These are phyloP conservation scores for Vitis labrusca DNA, from an alignment of 164 flowering plant species.

Conservation along the genomic window DNA sequence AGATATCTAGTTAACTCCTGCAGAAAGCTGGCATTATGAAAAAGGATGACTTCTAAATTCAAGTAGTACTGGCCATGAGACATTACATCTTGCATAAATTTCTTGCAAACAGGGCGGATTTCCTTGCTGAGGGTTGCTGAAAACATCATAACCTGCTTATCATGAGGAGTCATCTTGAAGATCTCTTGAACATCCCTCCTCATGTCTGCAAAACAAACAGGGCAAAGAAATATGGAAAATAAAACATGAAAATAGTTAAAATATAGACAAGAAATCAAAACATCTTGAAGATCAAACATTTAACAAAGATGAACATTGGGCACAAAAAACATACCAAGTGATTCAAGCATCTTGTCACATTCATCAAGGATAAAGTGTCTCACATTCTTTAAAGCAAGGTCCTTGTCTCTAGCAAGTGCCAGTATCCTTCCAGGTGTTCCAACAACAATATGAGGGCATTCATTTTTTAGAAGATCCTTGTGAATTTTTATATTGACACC, in stretches of 20 bases:
- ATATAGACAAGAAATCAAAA: neutral
- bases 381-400: slow-evolving; percentile 83
- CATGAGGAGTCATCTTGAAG: slow-evolving; percentile 98
- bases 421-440: slow-evolving; percentile 96
- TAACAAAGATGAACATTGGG: neutral
- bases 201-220: slow-evolving; percentile 63
- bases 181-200: slow-evolving; percentile 98
- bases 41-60: slow-evolving; percentile 46
- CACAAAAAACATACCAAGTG: slow-evolving; percentile 63
- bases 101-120: slow-evolving; percentile 99
- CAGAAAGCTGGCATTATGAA: slow-evolving; percentile 34
- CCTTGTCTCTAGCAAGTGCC: slow-evolving; percentile 90
- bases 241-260: neutral
- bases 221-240: neutral
- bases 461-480: slow-evolving; percentile 90
- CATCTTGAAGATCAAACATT: neutral
- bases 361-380: slow-evolving; percentile 98
- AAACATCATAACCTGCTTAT: slow-evolving; percentile 99
- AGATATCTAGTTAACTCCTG: slow-evolving; percentile 16
- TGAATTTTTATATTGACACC: slow-evolving; percentile 85
- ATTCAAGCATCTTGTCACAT: slow-evolving; percentile 98
- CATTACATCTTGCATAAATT: slow-evolving; percentile 99
- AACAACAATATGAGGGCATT: slow-evolving; percentile 96
- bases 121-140: slow-evolving; percentile 99
- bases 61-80: slow-evolving; percentile 60